Percentiles rank a stretch among this genome's conserved stretches.
phyloP scores from a whole-genome alignment of 2,329 filamentous ascomycete species.

The Verticillium nonalfalfae region DNA sequence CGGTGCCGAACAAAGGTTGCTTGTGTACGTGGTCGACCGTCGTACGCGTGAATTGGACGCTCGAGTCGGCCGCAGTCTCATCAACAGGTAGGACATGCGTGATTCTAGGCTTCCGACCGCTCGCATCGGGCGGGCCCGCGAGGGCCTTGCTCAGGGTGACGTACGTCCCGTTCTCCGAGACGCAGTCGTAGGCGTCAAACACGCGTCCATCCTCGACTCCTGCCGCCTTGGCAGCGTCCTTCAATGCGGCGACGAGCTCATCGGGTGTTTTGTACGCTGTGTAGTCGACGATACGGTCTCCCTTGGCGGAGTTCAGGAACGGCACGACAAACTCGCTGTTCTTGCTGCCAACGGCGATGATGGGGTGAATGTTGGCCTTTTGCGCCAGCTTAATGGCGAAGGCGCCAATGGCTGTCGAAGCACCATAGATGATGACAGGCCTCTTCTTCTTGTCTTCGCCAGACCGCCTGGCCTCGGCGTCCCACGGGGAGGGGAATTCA shows the following conservation, averaged over 20 bases:
- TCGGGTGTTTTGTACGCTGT: constrained; percentile 9
- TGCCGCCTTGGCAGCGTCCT: constrained; percentile 5
- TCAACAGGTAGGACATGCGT: constrained; percentile 11
- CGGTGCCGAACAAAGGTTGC: constrained; percentile 8
- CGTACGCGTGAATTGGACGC: constrained; percentile 7
- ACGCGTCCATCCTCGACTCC: constrained; percentile 4
- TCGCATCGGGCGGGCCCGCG: constrained; percentile 6
- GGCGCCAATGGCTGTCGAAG: constrained; percentile 44
- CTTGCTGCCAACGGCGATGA: constrained; percentile 51
- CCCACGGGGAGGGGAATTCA: constrained; percentile 41
- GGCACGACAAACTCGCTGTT: constrained; percentile 11
- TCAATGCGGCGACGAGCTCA: constrained; percentile 9
- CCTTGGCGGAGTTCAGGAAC: constrained; percentile 4
- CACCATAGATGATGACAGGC: constrained; percentile 39
- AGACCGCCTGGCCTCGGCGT: constrained; percentile 17
- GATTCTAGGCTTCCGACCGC: constrained; percentile 8
- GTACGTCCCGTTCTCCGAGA: constrained; percentile 10
- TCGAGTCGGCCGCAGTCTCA: constrained; percentile 3
- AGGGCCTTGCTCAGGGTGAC: constrained; percentile 10
- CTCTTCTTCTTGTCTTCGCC: constrained; percentile 7
- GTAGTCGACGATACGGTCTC: constrained; percentile 13
- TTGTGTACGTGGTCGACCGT: constrained; percentile 8
- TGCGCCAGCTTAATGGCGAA: constrained; percentile 49
- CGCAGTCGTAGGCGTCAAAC: constrained; percentile 9
- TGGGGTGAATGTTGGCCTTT: constrained; percentile 45